Conservation (phyloP, 2,329 filamentous ascomycete species). For the Chaetomiaceae sp. region DNA sequence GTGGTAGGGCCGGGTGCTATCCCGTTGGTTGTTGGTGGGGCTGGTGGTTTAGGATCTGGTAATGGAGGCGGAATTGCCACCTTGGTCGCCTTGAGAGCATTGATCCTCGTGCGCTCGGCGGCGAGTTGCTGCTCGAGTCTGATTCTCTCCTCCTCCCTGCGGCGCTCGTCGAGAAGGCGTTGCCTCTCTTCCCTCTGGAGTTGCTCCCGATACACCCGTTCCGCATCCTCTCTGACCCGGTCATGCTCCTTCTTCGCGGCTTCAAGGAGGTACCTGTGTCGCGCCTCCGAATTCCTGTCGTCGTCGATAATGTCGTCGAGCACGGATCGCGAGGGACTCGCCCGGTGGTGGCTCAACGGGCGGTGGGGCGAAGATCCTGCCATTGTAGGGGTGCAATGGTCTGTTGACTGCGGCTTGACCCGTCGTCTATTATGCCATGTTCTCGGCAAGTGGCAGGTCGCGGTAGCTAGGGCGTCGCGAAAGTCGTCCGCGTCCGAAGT, state of each 20-base stretch:
- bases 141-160: constrained; percentile 29
- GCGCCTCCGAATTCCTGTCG: constrained; percentile 30
- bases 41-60: constrained; percentile 17
- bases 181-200: constrained; percentile 19
- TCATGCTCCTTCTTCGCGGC: constrained; percentile 27
- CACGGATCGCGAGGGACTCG: constrained; percentile 19
- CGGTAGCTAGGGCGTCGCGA: constrained; percentile 3
- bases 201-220: constrained; percentile 24
- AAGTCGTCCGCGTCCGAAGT: neutral
- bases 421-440: constrained; percentile 10
- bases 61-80: constrained; percentile 24
- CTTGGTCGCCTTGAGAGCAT: constrained; percentile 29
- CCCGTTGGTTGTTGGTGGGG: constrained; percentile 7
- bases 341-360: constrained; percentile 19
- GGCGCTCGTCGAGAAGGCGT: constrained; percentile 24
- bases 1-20: neutral
- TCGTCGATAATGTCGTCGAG: constrained; percentile 27
- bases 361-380: constrained; percentile 28
- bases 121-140: constrained; percentile 23
- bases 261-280: constrained; percentile 27
- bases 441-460: neutral
- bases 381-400: constrained; percentile 21
- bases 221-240: constrained; percentile 27
- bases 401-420: neutral
- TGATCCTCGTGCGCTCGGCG: constrained; percentile 23